Evolutionary conservation across 2,329 filamentous ascomycete genomes (phyloP), one percentile per base, ranked within the genome.

Genomic region (Pyrenochaeta sp.): DNA sequence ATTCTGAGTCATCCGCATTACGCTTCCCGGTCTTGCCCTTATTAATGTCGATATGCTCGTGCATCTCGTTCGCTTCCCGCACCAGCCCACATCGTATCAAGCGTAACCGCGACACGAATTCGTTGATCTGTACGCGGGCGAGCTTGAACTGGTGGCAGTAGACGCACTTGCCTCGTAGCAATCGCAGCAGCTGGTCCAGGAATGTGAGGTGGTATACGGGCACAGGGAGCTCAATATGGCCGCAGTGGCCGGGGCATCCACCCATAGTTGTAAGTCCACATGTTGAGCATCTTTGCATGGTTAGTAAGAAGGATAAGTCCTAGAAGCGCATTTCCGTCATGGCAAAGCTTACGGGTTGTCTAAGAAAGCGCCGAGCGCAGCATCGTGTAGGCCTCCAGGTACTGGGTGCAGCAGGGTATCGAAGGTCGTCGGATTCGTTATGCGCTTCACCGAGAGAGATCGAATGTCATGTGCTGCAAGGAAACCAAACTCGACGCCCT

Each of bases 171-270:
- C 92, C 90, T 68, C 93, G 89, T 22, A 99, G 84, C 45, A 99
- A 83, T 44, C 91, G 90, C 63, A 96, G 86, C 51, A 93, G 86
- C 77, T 97, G 93, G 74, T 97, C 93, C 83, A 99, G 90, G 73
- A 97, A 98, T 1, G 93, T 91, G n/a, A 94, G 92, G 78, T 99
- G 94, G 77, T 98, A 99, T 51, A 97, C 91, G 46, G 91, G 92
- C 12, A 93, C 90, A 13, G 95, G 93, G 12, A 99, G 88, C 70
- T 97, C 92, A 76, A 99, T 96, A 75, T 99, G 95, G 52, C 95
- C 96, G 58, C 91, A 87, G 81, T 99, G 96, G 56, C 96, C 96
- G 6, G 94, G 92, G 76, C 96, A 99, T 69, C 87, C 75, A 24
- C 64, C 87, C 73, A 88, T 86, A 61, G 89, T 89, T 72, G 89